A percentile compares a stretch with the other conserved stretches of the same genome.
Conservation (phyloP, 108 stramenopile genomes). For the Cyclotella baltica region DNA sequence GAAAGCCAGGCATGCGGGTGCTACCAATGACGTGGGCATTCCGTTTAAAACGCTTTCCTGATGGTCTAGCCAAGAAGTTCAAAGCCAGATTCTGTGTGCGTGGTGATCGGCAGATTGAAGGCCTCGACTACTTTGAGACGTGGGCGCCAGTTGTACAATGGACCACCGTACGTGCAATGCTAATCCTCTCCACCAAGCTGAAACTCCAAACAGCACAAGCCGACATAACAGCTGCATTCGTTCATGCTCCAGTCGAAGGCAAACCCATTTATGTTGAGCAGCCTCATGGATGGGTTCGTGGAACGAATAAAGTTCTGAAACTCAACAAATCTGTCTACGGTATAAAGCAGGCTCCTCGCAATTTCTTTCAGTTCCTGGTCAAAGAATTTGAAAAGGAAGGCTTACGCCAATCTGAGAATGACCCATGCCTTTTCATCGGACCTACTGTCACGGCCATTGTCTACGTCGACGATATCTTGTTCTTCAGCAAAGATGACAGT, state of each 20-base stretch:
- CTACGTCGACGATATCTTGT: no score
- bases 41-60: conserved; percentile 55
- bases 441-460: conserved; percentile 20
- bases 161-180: no score
- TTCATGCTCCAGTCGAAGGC: no score
- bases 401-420: conserved; percentile 23
- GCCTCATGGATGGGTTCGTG: no score
- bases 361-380: no score
- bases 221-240: conserved; percentile 30
- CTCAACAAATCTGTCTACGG: no score
- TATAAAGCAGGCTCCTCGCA: no score
- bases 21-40: conserved; percentile 58
- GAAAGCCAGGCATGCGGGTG: no score
- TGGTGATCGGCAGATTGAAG: conserved; percentile 44
- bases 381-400: conserved; percentile 4
- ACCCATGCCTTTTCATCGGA: conserved; percentile 55
- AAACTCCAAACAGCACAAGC: conserved; percentile 50
- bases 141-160: no score
- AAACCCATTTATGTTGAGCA: conserved; percentile 43
- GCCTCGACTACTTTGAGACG: conserved; percentile 30
- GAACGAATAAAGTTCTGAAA: conserved; percentile 47
- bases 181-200: no score
- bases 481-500: no score
- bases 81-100: conserved; percentile 60
- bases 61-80: conserved; percentile 55